Conservation (phyloP, 345 rosid genomes). For the Mangifera indica region DNA sequence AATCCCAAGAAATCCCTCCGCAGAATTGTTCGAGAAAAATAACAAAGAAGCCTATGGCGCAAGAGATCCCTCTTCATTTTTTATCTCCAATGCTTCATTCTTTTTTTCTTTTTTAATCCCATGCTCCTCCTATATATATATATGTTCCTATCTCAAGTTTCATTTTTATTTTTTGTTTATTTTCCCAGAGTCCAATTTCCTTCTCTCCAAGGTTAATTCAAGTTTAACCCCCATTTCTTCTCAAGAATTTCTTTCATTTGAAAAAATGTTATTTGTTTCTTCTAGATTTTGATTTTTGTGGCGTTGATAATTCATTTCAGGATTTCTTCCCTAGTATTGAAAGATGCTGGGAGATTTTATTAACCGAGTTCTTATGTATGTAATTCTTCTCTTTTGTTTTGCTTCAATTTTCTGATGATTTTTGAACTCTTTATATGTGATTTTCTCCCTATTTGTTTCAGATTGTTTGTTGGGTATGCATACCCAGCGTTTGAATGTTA, state of each 20-base stretch:
- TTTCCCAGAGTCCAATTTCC: slow-evolving; percentile 28
- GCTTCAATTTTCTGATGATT: neutral
- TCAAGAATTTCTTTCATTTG: neutral
- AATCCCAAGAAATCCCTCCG: slow-evolving; percentile 27
- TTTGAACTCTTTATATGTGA: neutral
- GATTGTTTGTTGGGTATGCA: slow-evolving; percentile 80
- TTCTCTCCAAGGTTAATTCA: slow-evolving; percentile 24
- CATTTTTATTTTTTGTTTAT: slow-evolving; percentile 3
- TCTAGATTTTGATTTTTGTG: neutral
- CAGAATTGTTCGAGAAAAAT: slow-evolving; percentile 20
- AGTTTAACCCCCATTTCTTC: slow-evolving; percentile 14
- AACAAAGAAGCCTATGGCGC: slow-evolving; percentile 42
- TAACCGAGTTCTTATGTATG: slow-evolving; percentile 59
- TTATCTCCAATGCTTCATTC: slow-evolving; percentile 12
- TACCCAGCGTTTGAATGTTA: slow-evolving; percentile 92
- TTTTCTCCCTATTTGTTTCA: slow-evolving; percentile 23
- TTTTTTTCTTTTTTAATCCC: neutral
- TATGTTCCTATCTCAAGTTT: slow-evolving; percentile 32
- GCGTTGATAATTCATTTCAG: no score
- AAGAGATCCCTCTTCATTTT: slow-evolving; percentile 36
- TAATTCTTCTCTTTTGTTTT: neutral
- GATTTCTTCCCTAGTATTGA: slow-evolving; percentile 9
- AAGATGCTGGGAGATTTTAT: slow-evolving; percentile 76
- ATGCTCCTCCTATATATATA: neutral
- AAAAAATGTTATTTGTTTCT: neutral